Base-by-base conservation (phyloP, 2,329 filamentous ascomycete genomes). In the Pezicula neosporulosa region DNA sequence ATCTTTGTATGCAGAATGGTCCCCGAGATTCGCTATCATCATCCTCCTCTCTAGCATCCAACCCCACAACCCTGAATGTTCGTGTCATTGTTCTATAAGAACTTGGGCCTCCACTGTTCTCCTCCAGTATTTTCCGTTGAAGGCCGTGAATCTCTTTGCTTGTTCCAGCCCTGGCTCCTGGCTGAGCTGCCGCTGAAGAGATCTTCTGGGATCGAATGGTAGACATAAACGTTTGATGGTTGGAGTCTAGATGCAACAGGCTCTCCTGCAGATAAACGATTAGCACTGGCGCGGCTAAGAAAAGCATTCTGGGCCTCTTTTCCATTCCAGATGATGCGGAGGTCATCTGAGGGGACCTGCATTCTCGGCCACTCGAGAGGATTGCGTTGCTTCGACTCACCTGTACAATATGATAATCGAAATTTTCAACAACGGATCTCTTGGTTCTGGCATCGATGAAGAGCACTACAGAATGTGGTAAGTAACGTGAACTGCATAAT, bases 141-240 rank as follows among this genome's bases (percentile, higher is more conserved):
- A 99, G 74, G 10, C 91, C 90, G 63, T 96, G 89, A 8, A 99
- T 83, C 69, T 97, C 94, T 70, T 96, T 97, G 75, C 91, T 97
- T 33, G 93, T 87, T 49, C 90, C 90, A 41, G 90, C 90, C 64
- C 96, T 95, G 39, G 86, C 83, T 47, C 90, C 91, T 27, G 90
- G 86, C 27, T 87, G 89, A 16, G 91, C 91, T 46, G 92, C 90
- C 21, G 93, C 95, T 1, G 94, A 99, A 10, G 94, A 99, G 43
- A 97, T 87, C 85, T 96, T 95, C 70, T 97, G 90, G 2, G 94
- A 99, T 45, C 90, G 88, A 60, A 99, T 97, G 13, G 94, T 94
- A 6, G 94, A 99, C 0, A 94, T 99, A 53, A n/a, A 97, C 81
- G 57, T 95, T 96, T 0, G 92, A 96, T 15, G 86, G 88, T 64